These are phyloP conservation scores for Nidula niveotomentosa DNA, from an alignment of 1,284 basidiomycete species.

Conservation along the genomic window DNA sequence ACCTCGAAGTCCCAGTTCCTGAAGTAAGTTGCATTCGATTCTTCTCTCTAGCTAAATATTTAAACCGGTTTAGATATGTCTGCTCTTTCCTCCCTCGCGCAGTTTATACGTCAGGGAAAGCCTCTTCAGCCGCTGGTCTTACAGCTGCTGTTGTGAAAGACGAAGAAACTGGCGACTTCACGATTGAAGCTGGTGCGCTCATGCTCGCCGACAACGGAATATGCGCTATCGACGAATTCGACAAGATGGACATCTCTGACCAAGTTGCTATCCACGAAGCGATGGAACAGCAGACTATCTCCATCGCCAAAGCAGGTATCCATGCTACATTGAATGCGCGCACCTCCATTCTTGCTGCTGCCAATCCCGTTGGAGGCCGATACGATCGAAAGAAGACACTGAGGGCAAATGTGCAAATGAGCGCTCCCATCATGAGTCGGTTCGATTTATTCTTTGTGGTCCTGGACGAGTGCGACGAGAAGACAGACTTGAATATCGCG, in stretches of 20 bases:
- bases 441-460: slow-evolving; percentile 99
- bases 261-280: slow-evolving; percentile 99
- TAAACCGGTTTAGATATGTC: slow-evolving; percentile 76
- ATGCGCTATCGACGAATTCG: slow-evolving; percentile 99
- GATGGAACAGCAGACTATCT: slow-evolving; percentile 99
- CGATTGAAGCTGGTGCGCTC: slow-evolving; percentile 97
- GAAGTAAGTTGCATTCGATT: slow-evolving; percentile 58
- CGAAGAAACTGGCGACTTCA: slow-evolving; percentile 99
- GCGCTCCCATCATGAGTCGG: slow-evolving; percentile 98
- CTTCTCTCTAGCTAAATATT: not conserved
- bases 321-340: slow-evolving; percentile 98
- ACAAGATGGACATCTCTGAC: slow-evolving; percentile 99
- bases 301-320: slow-evolving; percentile 98
- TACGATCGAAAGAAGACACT: slow-evolving; percentile 97
- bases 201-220: slow-evolving; percentile 99
- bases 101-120: slow-evolving; percentile 99
- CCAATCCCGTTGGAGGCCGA: slow-evolving; percentile 95
- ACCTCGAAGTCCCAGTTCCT: slow-evolving; percentile 99
- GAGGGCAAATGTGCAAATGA: slow-evolving; percentile 97
- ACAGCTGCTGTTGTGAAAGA: slow-evolving; percentile 99
- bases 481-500: slow-evolving; percentile 91
- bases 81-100: slow-evolving; percentile 99
- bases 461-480: slow-evolving; percentile 95
- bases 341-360: slow-evolving; percentile 97
- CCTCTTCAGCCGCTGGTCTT: slow-evolving; percentile 97